Percentiles rank a stretch among this genome's conserved stretches.
These are phyloP conservation scores for Globisporangium carolinianum DNA, from an alignment of 352 stramenopile species.

Conservation along the genomic window DNA sequence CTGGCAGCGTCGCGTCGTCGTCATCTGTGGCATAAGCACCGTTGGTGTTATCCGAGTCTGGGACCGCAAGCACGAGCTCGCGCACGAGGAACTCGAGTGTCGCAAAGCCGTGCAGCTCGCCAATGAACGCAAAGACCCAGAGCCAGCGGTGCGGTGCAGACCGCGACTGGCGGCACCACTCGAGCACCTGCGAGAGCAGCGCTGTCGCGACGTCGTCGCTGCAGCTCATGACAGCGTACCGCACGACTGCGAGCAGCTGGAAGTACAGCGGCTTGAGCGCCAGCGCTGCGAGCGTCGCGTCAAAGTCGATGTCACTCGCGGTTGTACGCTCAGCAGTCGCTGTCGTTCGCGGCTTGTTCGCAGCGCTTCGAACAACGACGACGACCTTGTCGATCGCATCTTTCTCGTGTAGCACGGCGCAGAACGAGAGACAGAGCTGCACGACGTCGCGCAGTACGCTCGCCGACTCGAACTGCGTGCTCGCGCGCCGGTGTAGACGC, in stretches of 20 bases:
- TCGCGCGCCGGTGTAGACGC: constrained; percentile 31
- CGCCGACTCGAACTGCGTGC: constrained; percentile 20
- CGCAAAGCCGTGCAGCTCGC: constrained; percentile 33
- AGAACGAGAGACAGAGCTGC: constrained; percentile 35
- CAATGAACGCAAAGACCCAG: constrained; percentile 43
- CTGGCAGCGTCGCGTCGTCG: constrained; percentile 12
- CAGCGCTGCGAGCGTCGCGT: constrained; percentile 28
- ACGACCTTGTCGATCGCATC: constrained; percentile 26
- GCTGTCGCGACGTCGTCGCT: constrained; percentile 14
- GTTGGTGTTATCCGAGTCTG: no score
- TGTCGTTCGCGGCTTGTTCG: no score
- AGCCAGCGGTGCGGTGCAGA: constrained; percentile 26
- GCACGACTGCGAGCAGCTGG: constrained; percentile 32
- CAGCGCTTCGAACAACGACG: constrained; percentile 5
- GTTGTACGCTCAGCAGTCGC: background rate
- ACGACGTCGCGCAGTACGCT: constrained; percentile 32
- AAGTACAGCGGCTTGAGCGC: constrained; percentile 36
- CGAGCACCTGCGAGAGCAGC: constrained; percentile 31
- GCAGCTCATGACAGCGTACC: constrained; percentile 28
- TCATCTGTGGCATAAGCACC: background rate
- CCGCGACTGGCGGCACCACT: constrained; percentile 30
- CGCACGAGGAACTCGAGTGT: constrained; percentile 44
- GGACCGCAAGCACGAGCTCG: constrained; percentile 15
- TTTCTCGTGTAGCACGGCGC: constrained; percentile 29
- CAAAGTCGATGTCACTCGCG: constrained; percentile 18